A percentile compares a stretch with the other conserved stretches of the same genome.
Conservation (phyloP, 2,329 filamentous ascomycete species). For the Alternaria angustiovoidea region DNA sequence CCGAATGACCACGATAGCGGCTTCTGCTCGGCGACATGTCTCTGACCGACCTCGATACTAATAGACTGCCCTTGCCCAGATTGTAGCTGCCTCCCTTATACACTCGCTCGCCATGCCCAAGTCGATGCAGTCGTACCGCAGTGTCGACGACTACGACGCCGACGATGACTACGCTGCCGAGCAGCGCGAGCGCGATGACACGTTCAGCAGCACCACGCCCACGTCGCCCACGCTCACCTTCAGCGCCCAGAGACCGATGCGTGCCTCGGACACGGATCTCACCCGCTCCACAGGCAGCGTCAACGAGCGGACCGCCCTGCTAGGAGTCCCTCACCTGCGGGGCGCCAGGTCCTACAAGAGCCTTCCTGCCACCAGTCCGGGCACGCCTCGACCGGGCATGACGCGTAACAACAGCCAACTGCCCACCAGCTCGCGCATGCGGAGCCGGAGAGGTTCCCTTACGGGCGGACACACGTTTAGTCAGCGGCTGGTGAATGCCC, state of each 20-base stretch:
- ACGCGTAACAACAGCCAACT: constrained; percentile 50
- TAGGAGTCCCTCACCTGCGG: constrained; percentile 48
- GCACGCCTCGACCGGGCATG: constrained; percentile 53
- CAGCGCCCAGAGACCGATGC: constrained; percentile 39
- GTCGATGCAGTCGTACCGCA: constrained; percentile 48
- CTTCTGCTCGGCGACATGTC: constrained; percentile 18
- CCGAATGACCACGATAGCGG: constrained; percentile 38
- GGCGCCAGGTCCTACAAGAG: constrained; percentile 53
- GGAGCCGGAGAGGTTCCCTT: constrained; percentile 46
- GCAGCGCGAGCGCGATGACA: constrained; percentile 41
- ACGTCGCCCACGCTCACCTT: constrained; percentile 45
- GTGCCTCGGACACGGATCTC: constrained; percentile 48
- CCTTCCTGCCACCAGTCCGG: constrained; percentile 49
- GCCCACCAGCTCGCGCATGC: constrained; percentile 41
- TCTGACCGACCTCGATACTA: constrained; percentile 20
- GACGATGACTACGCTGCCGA: constrained; percentile 46
- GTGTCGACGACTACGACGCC: constrained; percentile 45
- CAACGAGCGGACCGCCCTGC: constrained; percentile 59
- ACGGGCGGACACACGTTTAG: constrained; percentile 44
- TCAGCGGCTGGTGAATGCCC: constrained; percentile 66
- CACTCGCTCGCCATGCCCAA: constrained; percentile 42
- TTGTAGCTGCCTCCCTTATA: constrained; percentile 11
- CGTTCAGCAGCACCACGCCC: constrained; percentile 44
- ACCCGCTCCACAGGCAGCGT: constrained; percentile 41
- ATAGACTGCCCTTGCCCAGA: constrained; percentile 16